Evolutionary conservation across 441 rosid species (phyloP), one percentile per base, ranked within the genome.

Genomic region (Erysimum pusillum): DNA sequence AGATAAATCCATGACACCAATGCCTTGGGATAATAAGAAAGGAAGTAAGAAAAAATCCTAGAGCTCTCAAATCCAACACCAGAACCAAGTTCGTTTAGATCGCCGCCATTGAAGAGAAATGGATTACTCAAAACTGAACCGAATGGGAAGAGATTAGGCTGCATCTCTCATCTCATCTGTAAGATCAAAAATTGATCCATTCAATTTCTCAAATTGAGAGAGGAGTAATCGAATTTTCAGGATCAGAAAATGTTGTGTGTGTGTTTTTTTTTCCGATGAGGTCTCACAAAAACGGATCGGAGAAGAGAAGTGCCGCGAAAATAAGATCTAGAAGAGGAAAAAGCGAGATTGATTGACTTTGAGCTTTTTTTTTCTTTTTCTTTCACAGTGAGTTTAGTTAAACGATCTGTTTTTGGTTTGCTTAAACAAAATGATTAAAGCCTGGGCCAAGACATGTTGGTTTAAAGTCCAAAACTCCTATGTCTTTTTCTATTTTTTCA

Each of bases 1-100:
- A 12, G 99, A 91, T 35, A 95, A 88, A 90, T 93, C 98, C 99
- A 93, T 96, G 44, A 13, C 22, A 63, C 85, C 85, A 28, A 84
- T 85, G 56, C 94, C 93, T 87, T 87, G 93, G 73, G 80, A 63
- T 44, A 90, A 73, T 54, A 90, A 79, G 72, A 94, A 85, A 7
- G 97, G 92, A 25, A 92, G 82, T 84, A 90, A 83, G 78, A 90
- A 90, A 92, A 89, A 80, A 88, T 81, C 85, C 91, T 86, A 67
- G 96, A 90, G 83, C 89, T 87, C 81, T 85, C 92, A 53, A 92
- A 92, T 54, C 93, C 96, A 79, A 68, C 84, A 77, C 72, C 85
- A 58, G 63, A 90, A 68, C 81, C 71, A 36, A 60, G 35, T 62
- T 85, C 93, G 82, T 82, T 88, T 78, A 91, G 85, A 86, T 92